phyloP scores from a whole-genome alignment of 331 rosid genomes.

The Pyrus hybrid region DNA sequence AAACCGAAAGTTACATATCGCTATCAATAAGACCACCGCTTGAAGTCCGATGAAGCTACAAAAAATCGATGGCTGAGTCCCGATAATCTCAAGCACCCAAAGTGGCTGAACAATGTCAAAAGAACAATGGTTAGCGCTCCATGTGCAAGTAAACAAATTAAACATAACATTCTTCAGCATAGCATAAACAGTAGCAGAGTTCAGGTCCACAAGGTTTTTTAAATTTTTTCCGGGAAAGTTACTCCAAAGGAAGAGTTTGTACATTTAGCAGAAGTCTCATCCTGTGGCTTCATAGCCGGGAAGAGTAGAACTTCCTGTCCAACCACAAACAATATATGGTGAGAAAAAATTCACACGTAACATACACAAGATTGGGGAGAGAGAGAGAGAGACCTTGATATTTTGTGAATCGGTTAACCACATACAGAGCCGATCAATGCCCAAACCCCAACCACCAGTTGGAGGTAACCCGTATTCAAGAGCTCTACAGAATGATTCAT shows the following conservation, averaged over 20 bases:
- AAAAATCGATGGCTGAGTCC: background rate
- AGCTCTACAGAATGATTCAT: conserved; percentile 84
- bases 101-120: background rate
- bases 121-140: background rate
- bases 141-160: background rate
- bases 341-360: background rate
- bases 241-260: background rate
- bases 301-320: conserved; percentile 45
- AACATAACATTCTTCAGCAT: too few relatives aligned
- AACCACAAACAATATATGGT: background rate
- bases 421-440: conserved; percentile 70
- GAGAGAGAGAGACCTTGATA: conserved; percentile 38
- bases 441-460: conserved; percentile 50
- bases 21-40: background rate
- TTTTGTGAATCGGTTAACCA: conserved; percentile 79
- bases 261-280: conserved; percentile 25
- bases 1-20: background rate
- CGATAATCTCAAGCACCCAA: background rate
- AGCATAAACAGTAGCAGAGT: background rate
- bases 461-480: conserved; percentile 97
- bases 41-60: background rate
- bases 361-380: background rate
- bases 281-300: conserved; percentile 38
- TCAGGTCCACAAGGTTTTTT: background rate
- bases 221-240: background rate